A percentile compares a stretch with the other conserved stretches of the same genome.
Conservation (phyloP, 192 early-diverging fungal species). For the Podila minutissima region DNA sequence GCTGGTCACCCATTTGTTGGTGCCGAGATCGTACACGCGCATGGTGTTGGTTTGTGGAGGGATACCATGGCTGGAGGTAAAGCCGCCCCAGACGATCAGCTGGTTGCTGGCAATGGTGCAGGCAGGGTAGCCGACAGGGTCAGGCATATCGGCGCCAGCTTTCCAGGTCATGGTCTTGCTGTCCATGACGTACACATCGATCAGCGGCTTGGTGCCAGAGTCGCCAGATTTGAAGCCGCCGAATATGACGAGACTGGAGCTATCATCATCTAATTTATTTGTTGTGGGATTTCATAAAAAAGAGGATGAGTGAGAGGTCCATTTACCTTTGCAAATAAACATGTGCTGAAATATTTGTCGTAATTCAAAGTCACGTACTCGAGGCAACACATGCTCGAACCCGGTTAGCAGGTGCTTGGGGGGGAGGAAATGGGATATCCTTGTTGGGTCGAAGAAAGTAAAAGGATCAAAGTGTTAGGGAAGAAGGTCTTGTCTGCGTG, state of each 20-base stretch:
- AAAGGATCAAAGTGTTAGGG: no score
- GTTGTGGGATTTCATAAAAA: no score
- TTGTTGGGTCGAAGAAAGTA: no score
- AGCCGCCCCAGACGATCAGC: conserved; percentile 1
- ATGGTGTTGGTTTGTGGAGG: neutral
- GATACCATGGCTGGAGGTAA: neutral
- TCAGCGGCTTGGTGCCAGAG: neutral
- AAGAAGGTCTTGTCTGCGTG: no score
- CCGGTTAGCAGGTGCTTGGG: no score
- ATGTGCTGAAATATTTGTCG: no score
- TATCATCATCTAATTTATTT: neutral
- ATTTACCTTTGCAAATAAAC: neutral
- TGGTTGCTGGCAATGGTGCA: conserved; percentile 2
- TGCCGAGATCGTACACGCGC: neutral
- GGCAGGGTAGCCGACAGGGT: neutral
- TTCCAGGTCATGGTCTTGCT: neutral
- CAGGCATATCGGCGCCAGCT: neutral
- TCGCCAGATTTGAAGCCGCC: neutral
- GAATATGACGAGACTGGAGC: neutral
- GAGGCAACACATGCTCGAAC: no score
- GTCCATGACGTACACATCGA: neutral
- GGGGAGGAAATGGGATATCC: no score
- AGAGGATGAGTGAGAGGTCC: neutral
- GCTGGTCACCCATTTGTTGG: neutral
- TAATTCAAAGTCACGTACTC: no score